Base-by-base conservation (phyloP, 225 moss, liverwort and hornwort species). In the Antitrichia curtipendula region DNA sequence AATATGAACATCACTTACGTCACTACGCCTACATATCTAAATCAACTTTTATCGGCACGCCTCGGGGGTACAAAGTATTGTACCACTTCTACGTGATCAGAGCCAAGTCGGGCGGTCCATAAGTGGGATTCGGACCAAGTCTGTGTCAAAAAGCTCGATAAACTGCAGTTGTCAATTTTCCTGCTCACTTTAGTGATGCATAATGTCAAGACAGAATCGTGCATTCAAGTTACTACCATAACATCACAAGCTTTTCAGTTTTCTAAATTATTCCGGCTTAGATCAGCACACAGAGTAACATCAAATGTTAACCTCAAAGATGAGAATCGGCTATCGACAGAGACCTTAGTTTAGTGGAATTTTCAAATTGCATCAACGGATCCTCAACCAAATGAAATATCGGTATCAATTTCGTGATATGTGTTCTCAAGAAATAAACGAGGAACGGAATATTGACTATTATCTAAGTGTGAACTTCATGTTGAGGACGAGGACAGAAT, bases 81-180 rank as follows among this genome's bases (percentile, higher is more conserved):
- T 41, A 82, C 43, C 18, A 22, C 53, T 68, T 74, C 13, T 40
- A n/a, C 27, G 41, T 45, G 31, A 19, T 94, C 88, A 96, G 43
- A 96, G 91, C 96, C 94, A 98, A 73, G 92, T 88, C 66, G 95
- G 98, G 82, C 92, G 94, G 78, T 95, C 96, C 66, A 91, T 87
- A 52, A 4, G 78, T 25, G 98, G 96, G 38, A 96, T 92, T 50
- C 94, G 94, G 47, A 96, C 96, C 85, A 98, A 92, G 83, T 96
- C 96, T 84, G 96, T 96, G 81, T 96, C 96, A 88, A 96, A 98
- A 60, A 96, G 96, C 91, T 98, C 96, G 84, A 96, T 96, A 58
- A 98, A 98, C 98, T 96, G 96, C 94, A 91, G 64, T 17, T 59
- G 15, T 34, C 75, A 90, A 54, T 80, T 54, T 74, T 32, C 73